A percentile compares a stretch with the other conserved stretches of the same genome.
phyloP scores from a whole-genome alignment of 768 basidiomycete genomes.

The Rhizopogon vulgaris region DNA sequence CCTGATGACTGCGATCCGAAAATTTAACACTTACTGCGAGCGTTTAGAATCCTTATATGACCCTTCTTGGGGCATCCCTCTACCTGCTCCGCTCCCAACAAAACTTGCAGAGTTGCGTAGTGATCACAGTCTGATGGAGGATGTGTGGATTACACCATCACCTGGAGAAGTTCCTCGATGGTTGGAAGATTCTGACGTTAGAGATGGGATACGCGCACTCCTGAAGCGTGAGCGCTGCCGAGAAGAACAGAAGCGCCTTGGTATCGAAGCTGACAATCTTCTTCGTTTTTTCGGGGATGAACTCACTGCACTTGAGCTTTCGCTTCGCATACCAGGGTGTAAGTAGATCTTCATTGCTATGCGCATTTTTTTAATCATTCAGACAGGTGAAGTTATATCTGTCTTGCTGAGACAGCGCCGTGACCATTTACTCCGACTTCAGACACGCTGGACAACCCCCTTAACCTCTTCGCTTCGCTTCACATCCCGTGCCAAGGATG shows the following conservation, averaged over 20 bases:
- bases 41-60: background rate
- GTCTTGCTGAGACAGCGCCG: background rate
- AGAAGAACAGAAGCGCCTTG: constrained; percentile 24
- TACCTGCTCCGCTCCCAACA: background rate
- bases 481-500: constrained; percentile 5
- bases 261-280: constrained; percentile 27
- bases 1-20: constrained; percentile 5
- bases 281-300: constrained; percentile 29
- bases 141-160: constrained; percentile 28
- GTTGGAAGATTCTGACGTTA: constrained; percentile 26
- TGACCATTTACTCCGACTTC: constrained; percentile 11
- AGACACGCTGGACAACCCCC: constrained; percentile 13
- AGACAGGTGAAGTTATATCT: background rate
- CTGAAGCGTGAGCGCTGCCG: constrained; percentile 21
- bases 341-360: background rate
- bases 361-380: background rate
- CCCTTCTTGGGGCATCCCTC: background rate
- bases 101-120: background rate
- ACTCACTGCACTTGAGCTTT: constrained; percentile 17
- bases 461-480: constrained; percentile 6
- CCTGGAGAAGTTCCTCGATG: constrained; percentile 17
- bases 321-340: constrained; percentile 8
- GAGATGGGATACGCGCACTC: constrained; percentile 24
- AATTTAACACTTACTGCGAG: background rate
- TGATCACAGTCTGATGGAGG: constrained; percentile 26